Percentiles rank a stretch among this genome's conserved stretches.
Conservation (phyloP, 768 basidiomycete species). For the Lactarius indigo region DNA sequence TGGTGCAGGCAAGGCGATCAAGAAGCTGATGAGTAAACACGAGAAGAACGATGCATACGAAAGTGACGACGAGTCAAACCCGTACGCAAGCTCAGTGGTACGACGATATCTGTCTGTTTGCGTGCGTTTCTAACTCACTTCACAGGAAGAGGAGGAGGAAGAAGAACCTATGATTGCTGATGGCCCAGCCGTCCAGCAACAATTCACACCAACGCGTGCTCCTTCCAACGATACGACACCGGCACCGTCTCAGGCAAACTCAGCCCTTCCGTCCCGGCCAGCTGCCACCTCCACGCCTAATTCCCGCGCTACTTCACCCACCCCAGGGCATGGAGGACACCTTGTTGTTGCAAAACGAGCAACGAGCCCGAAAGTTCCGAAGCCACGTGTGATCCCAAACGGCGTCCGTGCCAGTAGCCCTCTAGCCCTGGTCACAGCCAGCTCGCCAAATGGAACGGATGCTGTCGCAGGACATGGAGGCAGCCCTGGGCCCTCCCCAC, state of each 20-base stretch:
- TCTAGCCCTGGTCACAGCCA: constrained; percentile 37
- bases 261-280: constrained; percentile 33
- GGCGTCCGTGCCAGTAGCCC: constrained; percentile 59
- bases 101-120: neutral
- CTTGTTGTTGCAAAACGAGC: constrained; percentile 80
- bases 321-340: constrained; percentile 64
- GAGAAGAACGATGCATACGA: constrained; percentile 84
- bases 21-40: constrained; percentile 79
- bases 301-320: constrained; percentile 61
- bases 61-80: constrained; percentile 71
- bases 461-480: constrained; percentile 26
- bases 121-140: constrained; percentile 18
- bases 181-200: constrained; percentile 44
- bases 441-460: constrained; percentile 34
- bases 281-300: constrained; percentile 36
- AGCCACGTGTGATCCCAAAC: constrained; percentile 44
- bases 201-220: constrained; percentile 45
- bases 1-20: constrained; percentile 74
- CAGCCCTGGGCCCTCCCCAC: constrained; percentile 28
- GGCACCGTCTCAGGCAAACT: constrained; percentile 37
- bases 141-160: constrained; percentile 67
- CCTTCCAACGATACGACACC: constrained; percentile 24
- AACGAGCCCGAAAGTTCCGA: constrained; percentile 73
- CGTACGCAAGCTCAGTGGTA: constrained; percentile 74
- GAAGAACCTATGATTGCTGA: constrained; percentile 52